Evolutionary conservation across 371 early-diverging fungal genomes (phyloP).

Genomic region (Gilbertella persicaria): DNA sequence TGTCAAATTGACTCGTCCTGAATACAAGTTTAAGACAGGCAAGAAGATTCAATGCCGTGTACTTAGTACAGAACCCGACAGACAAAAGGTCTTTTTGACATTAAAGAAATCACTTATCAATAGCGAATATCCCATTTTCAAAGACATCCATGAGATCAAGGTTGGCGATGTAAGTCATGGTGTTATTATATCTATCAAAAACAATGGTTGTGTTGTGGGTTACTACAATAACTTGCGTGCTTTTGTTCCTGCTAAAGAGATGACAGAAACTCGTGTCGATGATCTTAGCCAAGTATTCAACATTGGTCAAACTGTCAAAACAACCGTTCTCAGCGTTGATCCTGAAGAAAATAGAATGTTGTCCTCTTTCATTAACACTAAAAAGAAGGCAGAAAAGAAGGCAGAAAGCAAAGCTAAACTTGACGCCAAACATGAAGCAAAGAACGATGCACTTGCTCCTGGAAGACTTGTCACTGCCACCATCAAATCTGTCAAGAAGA

Average conservation of each 20-base stretch:
- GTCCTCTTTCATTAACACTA: conserved; percentile 38
- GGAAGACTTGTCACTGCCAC: conserved; percentile 58
- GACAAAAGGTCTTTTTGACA: conserved; percentile 68
- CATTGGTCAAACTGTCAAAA: conserved; percentile 81
- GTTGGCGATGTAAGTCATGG: conserved; percentile 67
- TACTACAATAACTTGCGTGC: conserved; percentile 79
- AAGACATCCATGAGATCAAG: conserved; percentile 54
- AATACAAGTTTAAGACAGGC: conserved; percentile 78
- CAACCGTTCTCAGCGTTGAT: conserved; percentile 67
- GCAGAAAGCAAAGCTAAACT: conserved; percentile 28
- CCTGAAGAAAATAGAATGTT: conserved; percentile 34
- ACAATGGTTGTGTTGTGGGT: conserved; percentile 71
- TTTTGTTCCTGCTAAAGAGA: conserved; percentile 69
- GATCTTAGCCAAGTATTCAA: conserved; percentile 56
- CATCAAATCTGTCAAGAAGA: conserved; percentile 56
- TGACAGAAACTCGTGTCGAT: conserved; percentile 54
- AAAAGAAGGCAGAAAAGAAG: conserved; percentile 36
- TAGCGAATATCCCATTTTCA: conserved; percentile 67
- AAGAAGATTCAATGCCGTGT: conserved; percentile 72
- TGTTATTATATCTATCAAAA: conserved; percentile 60
- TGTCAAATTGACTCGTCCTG: conserved; percentile 69
- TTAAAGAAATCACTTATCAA: conserved; percentile 80
- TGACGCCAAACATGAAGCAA: conserved; percentile 26
- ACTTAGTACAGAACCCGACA: conserved; percentile 53
- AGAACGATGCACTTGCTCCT: conserved; percentile 57